Evolutionary conservation across 2,329 filamentous ascomycete genomes (phyloP), one percentile per base, ranked within the genome.

Genomic region (Pestalotiopsis sp.): DNA sequence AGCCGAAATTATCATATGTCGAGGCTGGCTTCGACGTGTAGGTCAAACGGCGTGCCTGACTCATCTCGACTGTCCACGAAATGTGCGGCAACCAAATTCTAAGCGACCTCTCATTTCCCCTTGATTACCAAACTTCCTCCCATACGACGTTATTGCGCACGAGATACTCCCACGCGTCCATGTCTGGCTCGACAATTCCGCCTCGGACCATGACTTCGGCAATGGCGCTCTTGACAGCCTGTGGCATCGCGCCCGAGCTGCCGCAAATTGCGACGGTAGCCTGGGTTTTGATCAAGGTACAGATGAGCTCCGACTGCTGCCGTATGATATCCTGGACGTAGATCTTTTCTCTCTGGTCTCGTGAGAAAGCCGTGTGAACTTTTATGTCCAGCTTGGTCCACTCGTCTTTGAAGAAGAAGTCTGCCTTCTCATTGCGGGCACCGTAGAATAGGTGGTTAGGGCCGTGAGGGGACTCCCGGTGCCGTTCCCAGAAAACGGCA

Each of bases 401-500:
- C 71, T 98, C 95, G 0, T 90, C 79, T 4, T 84, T 80, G 78
- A 96, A 99, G 81, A 94, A 95, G 80, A 89, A 98, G 78, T 99
- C 96, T 0, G 91, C 88, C 0, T 82, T 75, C 12, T 84, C 81
- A 74, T 93, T 97, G 40, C 96, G 90, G 72, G 93, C 94, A 12
- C 96, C 96, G 73, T 94, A 98, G 79, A 98, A 91, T 1, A 99
- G 84, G 0, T 93, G 74, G 2, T 77, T 68, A 17, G 68, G 62
- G 14, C 69, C 68, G 36, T 67, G 67, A 36, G 17, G 71, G 69
- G 71, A 61, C 31, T 79, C 72, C 0, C 75, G 74, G 57, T 78
- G 75, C n/a, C 94, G 91, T 73, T 97, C 91, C 77, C 92, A 91
- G n/a, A 96, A 85, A 73, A 98, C 85, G 4, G 92, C 89, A 3